Evolutionary conservation across 345 rosid species (phyloP).

Genomic region (Rhizophora apiculata): DNA sequence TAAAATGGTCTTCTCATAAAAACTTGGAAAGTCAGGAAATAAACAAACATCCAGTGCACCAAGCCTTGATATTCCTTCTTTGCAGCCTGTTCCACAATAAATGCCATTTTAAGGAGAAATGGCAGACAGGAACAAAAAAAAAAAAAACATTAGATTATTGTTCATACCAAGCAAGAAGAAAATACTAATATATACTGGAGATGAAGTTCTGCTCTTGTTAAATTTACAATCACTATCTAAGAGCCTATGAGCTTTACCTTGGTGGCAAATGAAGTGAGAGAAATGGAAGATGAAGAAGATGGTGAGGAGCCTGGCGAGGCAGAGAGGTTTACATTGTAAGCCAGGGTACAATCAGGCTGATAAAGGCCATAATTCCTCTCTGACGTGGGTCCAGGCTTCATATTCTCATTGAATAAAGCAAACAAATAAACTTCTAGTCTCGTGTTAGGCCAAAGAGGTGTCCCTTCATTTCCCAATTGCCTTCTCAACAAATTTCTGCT

Average conservation of each 20-base stretch:
- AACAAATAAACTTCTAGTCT: slow-evolving; percentile 70
- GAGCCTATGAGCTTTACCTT: slow-evolving; percentile 51
- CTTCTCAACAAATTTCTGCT: slow-evolving; percentile 61
- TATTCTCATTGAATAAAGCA: slow-evolving; percentile 76
- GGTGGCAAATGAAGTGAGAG: slow-evolving; percentile 72
- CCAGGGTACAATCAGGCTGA: slow-evolving; percentile 70
- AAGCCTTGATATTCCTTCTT: slow-evolving; percentile 53
- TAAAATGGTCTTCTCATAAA: slow-evolving; percentile 58
- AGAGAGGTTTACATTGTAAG: slow-evolving; percentile 75
- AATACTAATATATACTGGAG: background rate
- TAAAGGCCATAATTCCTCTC: slow-evolving; percentile 83
- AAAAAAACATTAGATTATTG: slow-evolving; percentile 5
- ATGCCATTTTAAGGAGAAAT: slow-evolving; percentile 30
- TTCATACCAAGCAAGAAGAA: background rate
- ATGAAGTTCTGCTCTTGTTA: background rate
- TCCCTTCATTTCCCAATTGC: slow-evolving; percentile 67
- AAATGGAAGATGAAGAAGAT: slow-evolving; percentile 54
- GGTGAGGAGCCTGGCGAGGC: slow-evolving; percentile 43
- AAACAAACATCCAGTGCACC: slow-evolving; percentile 58
- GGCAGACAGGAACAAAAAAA: background rate
- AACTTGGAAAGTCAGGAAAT: slow-evolving; percentile 60
- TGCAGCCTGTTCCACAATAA: slow-evolving; percentile 54
- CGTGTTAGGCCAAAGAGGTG: slow-evolving; percentile 57
- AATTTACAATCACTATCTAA: background rate
- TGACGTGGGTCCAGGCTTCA: slow-evolving; percentile 83